phyloP scores from a whole-genome alignment of 208 protist species.

The Acanthamoeba sp. region DNA sequence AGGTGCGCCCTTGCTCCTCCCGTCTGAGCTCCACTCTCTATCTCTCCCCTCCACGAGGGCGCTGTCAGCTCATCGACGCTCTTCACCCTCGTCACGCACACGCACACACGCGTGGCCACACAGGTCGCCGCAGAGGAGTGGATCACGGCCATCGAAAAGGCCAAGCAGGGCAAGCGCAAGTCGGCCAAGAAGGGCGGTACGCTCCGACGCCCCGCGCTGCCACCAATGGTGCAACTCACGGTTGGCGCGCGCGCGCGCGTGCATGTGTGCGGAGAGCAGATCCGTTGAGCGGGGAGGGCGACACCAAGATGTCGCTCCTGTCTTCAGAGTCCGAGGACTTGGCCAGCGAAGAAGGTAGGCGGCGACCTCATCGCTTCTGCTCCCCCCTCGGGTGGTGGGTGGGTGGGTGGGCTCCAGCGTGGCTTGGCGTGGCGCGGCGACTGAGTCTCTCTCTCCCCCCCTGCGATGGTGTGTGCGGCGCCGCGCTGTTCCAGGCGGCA shows the following conservation, averaged over 20 bases:
- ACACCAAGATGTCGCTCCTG: not conserved
- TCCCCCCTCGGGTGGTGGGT: too few species aligned
- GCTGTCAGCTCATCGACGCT: too few species aligned
- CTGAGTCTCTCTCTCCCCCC: not conserved
- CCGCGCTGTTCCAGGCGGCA: not conserved
- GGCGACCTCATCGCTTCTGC: not conserved
- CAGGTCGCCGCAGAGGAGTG: constrained; percentile 16
- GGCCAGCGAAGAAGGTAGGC: not conserved
- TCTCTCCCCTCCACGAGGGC: too few species aligned
- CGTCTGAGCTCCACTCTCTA: too few species aligned
- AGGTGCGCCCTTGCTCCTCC: not conserved
- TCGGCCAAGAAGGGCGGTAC: not conserved
- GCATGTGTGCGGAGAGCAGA: not conserved
- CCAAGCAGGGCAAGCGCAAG: not conserved
- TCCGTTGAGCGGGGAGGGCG: not conserved
- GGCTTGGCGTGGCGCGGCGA: too few species aligned
- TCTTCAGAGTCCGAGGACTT: not conserved
- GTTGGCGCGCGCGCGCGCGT: too few species aligned
- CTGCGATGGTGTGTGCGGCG: not conserved
- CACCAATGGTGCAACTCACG: too few species aligned
- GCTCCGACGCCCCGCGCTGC: too few species aligned
- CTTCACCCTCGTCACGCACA: too few species aligned
- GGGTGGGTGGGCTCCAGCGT: too few species aligned
- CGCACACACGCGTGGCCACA: too few species aligned
- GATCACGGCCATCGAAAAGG: constrained; percentile 28